A percentile compares a stretch with the other conserved stretches of the same genome.
Conservation (phyloP, 2,329 filamentous ascomycete genomes). For the Sporothrix schenckii region DNA sequence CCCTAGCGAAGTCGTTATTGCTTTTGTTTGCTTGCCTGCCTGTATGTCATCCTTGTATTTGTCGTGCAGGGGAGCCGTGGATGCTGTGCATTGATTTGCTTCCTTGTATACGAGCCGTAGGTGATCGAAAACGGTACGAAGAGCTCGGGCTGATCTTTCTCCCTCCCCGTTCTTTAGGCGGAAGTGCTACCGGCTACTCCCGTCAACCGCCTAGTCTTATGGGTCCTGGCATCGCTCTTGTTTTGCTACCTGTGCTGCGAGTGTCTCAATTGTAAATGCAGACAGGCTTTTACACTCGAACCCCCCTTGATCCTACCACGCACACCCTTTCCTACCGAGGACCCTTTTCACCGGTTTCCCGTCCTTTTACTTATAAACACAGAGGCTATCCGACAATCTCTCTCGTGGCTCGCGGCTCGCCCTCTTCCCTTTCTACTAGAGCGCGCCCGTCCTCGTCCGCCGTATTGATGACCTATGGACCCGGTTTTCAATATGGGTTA, state of each 20-base stretch:
- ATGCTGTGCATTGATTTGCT: neutral
- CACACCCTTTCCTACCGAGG: neutral
- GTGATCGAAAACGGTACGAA: neutral
- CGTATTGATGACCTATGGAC: neutral
- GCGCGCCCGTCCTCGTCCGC: neutral
- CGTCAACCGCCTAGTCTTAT: neutral
- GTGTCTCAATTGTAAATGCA: neutral
- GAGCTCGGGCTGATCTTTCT: neutral
- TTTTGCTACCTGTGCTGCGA: neutral
- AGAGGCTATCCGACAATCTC: neutral
- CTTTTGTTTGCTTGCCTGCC: neutral
- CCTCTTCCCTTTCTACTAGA: neutral
- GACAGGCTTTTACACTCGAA: neutral
- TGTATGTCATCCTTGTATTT: neutral
- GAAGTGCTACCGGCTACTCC: slow-evolving; percentile 3
- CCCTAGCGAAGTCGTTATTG: neutral
- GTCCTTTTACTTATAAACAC: neutral
- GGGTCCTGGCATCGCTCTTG: neutral
- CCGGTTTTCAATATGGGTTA: slow-evolving; percentile 8
- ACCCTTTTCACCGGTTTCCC: neutral
- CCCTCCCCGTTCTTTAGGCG: neutral
- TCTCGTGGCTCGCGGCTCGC: neutral
- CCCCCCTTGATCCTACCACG: neutral
- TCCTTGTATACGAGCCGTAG: neutral
- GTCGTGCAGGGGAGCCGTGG: slow-evolving; percentile 8